These are phyloP conservation scores for Ganoderma lucidum DNA, from an alignment of 1,284 basidiomycete species.

Conservation along the genomic window DNA sequence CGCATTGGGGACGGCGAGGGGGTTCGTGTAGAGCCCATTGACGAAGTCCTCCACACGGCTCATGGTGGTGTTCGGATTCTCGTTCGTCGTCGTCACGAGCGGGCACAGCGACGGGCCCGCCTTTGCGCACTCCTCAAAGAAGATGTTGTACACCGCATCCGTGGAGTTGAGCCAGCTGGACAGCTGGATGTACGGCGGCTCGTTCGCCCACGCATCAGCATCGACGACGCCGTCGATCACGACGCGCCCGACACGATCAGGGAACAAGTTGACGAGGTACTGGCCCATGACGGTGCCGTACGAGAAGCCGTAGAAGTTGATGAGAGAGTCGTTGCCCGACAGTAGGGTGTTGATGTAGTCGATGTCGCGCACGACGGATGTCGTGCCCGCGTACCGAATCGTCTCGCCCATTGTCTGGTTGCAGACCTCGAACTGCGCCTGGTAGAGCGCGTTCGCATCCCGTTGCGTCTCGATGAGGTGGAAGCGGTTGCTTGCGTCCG, in stretches of 20 bases:
- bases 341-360: slow-evolving; percentile 49
- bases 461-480: slow-evolving; percentile 45
- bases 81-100: slow-evolving; percentile 37
- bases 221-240: slow-evolving; percentile 39
- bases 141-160: slow-evolving; percentile 44
- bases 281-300: slow-evolving; percentile 40
- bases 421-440: slow-evolving; percentile 48
- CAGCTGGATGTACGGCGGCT: slow-evolving; percentile 44
- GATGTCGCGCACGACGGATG: slow-evolving; percentile 51
- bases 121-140: slow-evolving; percentile 44
- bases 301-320: slow-evolving; percentile 41
- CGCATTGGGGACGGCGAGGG: slow-evolving; percentile 42
- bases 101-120: slow-evolving; percentile 43
- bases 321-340: slow-evolving; percentile 49
- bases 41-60: slow-evolving; percentile 45
- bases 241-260: slow-evolving; percentile 36
- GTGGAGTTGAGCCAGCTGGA: slow-evolving; percentile 41
- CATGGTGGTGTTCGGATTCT: slow-evolving; percentile 39
- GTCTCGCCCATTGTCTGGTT: slow-evolving; percentile 48
- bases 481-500: slow-evolving; percentile 37
- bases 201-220: slow-evolving; percentile 40
- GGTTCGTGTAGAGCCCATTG: slow-evolving; percentile 42
- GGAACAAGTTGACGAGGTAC: slow-evolving; percentile 39
- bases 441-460: slow-evolving; percentile 45
- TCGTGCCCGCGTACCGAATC: slow-evolving; percentile 53